A percentile compares a stretch with the other conserved stretches of the same genome.
These are phyloP conservation scores for Aspergillus candidus DNA, from an alignment of 2,329 filamentous ascomycete species.

Conservation along the genomic window DNA sequence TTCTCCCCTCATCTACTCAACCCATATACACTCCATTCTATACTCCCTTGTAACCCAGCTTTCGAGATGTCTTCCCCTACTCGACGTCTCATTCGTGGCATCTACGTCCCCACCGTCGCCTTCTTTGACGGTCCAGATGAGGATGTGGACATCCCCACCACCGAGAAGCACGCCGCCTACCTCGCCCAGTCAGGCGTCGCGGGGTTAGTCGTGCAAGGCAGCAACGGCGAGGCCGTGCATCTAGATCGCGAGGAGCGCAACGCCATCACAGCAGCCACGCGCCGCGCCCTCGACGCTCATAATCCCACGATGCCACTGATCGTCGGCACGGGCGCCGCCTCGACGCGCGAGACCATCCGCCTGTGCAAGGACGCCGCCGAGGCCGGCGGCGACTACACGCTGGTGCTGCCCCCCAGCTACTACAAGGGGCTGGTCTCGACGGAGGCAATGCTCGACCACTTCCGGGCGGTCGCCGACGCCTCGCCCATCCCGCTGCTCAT, in stretches of 20 bases:
- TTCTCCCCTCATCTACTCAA: background rate
- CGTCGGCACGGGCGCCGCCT: slow-evolving; percentile 68
- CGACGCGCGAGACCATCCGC: slow-evolving; percentile 65
- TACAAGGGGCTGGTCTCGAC: slow-evolving; percentile 62
- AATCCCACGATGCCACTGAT: slow-evolving; percentile 62
- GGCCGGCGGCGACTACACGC: slow-evolving; percentile 66
- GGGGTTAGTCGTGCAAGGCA: slow-evolving; percentile 70
- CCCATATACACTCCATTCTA: background rate
- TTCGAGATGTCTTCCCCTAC: slow-evolving; percentile 1
- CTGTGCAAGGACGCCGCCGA: slow-evolving; percentile 63
- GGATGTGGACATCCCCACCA: slow-evolving; percentile 59
- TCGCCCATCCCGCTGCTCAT: slow-evolving; percentile 60
- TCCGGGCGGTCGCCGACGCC: slow-evolving; percentile 56
- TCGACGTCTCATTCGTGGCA: slow-evolving; percentile 39
- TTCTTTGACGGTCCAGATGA: slow-evolving; percentile 63
- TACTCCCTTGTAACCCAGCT: slow-evolving; percentile 2
- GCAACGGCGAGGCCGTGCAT: slow-evolving; percentile 78
- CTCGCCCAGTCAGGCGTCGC: slow-evolving; percentile 67
- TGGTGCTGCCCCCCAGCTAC: slow-evolving; percentile 71
- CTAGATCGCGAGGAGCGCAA: slow-evolving; percentile 65
- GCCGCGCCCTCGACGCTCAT: slow-evolving; percentile 56
- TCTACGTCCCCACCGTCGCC: slow-evolving; percentile 69
- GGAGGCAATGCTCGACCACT: slow-evolving; percentile 57
- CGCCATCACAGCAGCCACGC: slow-evolving; percentile 62
- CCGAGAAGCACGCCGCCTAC: slow-evolving; percentile 56